phyloP scores from a whole-genome alignment of 441 rosid species.

The Adansonia madagascariensis region DNA sequence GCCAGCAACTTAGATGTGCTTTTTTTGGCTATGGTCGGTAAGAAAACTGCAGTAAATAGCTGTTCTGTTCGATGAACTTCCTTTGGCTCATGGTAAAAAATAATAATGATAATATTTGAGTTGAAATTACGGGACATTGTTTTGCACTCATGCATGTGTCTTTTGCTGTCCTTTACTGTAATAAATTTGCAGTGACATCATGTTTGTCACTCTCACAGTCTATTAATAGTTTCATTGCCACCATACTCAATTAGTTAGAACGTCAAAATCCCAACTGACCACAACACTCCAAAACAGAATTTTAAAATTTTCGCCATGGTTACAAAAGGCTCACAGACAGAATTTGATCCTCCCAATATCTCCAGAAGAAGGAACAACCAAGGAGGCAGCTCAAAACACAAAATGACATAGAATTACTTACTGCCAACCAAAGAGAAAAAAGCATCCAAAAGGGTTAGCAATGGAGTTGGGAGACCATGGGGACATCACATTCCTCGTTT shows the following conservation, averaged over 20 bases:
- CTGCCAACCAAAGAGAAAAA: constrained; percentile 19
- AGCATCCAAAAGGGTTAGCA: neutral
- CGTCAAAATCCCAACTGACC: constrained; percentile 24
- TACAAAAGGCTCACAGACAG: neutral
- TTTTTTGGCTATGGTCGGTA: neutral
- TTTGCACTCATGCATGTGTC: neutral
- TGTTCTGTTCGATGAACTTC: neutral
- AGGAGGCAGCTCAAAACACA: neutral
- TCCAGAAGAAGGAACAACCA: neutral
- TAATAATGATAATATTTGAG: neutral
- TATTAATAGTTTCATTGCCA: neutral
- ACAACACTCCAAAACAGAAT: neutral
- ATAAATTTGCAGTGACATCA: neutral
- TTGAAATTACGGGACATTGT: neutral
- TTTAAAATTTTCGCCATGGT: neutral
- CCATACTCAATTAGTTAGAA: constrained; percentile 14
- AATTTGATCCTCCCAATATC: constrained; percentile 25
- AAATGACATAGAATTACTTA: neutral
- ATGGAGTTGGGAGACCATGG: constrained; percentile 17
- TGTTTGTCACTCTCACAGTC: constrained; percentile 6
- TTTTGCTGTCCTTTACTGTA: neutral
- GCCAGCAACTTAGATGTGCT: neutral
- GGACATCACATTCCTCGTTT: constrained; percentile 15
- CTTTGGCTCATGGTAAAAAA: neutral
- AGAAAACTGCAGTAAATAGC: neutral